Base-by-base conservation (phyloP, 768 basidiomycete species). In the Leccinum truebloodii region DNA sequence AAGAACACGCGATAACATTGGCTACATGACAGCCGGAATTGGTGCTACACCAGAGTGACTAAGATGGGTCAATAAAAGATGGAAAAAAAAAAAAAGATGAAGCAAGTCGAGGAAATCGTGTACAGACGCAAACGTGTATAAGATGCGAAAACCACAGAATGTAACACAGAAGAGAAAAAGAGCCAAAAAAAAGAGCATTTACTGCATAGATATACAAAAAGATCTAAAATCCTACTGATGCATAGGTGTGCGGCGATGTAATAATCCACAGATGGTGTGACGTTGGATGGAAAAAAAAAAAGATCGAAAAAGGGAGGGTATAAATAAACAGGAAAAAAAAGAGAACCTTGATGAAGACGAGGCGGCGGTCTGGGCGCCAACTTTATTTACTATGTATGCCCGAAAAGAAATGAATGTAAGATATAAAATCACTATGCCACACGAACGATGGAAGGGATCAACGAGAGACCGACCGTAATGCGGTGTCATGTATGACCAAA, bases 401-500 rank as follows among this genome's bases (percentile, higher is more conserved):
- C 44, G 24, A 63, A 57, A 34, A 57, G 32, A 41, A 34, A 39
- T 10, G 35, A 54, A 55, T 54, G n/a, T 39, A 28, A 57, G 57
- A 52, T 26, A 53, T 26, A 53, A 62, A 6, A 46, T 46, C 52
- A 46, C 39, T 57, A 69, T 66, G 26, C 49, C 57, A 68, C 61
- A 65, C 16, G 39, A 55, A 62, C 24, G 41, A 37, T 46, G 37
- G 44, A 44, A 26, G 51, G 16, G 16, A 12, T 34, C 32, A 53
- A 14, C 24, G 44, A 55, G 48, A 55, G 39, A 62, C 49, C 54
- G 56, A 34, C 51, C 30, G n/a, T 3, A 44, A 13, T 52, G 4
- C n/a, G 16, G 24, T 24, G 22, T 68, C 57, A 69, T 3, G 52
- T 58, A 62, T 64, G 39, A 35, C 71, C 71, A 54, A 81, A 81